Conservation (phyloP, 192 early-diverging fungal species). For the Dissophora ornata region DNA sequence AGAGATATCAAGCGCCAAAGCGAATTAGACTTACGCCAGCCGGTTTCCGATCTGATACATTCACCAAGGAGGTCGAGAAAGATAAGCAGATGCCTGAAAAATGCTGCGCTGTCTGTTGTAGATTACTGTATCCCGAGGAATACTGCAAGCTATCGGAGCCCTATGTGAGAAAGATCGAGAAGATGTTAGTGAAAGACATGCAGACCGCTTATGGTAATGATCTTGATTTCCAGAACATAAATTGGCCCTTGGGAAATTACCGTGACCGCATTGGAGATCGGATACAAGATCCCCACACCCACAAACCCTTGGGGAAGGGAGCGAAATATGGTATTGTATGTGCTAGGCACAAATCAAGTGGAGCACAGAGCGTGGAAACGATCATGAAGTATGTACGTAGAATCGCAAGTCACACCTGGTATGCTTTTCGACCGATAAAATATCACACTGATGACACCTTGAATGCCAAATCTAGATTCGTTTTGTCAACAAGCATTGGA, state of each 20-base stretch:
- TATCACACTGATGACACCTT: too few relatives aligned
- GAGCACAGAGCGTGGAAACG: slow-evolving; percentile 3
- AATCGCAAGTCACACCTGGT: too few relatives aligned
- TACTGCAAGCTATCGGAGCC: neutral
- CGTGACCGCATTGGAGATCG: slow-evolving; percentile 5
- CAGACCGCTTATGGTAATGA: neutral
- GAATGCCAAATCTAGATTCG: neutral
- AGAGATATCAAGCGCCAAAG: too few relatives aligned
- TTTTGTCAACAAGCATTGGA: slow-evolving; percentile 27
- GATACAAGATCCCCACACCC: neutral
- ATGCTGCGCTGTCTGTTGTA: slow-evolving; percentile 19
- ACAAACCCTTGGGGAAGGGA: slow-evolving; percentile 5
- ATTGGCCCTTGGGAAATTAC: slow-evolving; percentile 22
- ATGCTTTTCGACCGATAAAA: too few relatives aligned
- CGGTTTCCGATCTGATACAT: neutral
- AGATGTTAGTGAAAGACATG: neutral
- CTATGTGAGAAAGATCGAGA: slow-evolving; percentile 5
- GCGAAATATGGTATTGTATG: too few relatives aligned
- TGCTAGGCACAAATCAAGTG: slow-evolving; percentile 21
- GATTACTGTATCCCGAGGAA: slow-evolving; percentile 10
- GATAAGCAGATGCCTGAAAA: slow-evolving; percentile 7
- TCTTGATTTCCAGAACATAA: neutral
- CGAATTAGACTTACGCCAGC: too few relatives aligned
- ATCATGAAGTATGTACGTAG: slow-evolving; percentile 11
- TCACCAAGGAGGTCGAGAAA: slow-evolving; percentile 10